Evolutionary conservation across 2,329 filamentous ascomycete genomes (phyloP).

Genomic region (Aureobasidium melanogenum): DNA sequence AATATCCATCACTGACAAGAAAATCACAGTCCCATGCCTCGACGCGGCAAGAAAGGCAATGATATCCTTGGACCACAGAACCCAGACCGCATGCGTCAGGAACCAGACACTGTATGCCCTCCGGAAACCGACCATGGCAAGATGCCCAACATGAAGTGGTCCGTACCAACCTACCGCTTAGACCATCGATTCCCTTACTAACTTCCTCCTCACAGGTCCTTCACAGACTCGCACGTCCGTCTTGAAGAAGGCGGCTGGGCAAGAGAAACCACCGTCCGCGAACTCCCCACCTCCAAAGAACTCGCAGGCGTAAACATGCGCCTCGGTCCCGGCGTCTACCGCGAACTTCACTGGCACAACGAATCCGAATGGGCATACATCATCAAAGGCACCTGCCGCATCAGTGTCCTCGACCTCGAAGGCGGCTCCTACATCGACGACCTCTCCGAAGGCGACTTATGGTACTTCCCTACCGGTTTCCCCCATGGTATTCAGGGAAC

Average conservation of each 20-base stretch:
- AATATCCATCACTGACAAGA: background rate
- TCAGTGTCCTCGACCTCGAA: slow-evolving; percentile 66
- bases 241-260: slow-evolving; percentile 68
- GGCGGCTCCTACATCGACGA: slow-evolving; percentile 72
- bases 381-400: slow-evolving; percentile 50
- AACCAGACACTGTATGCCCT: slow-evolving; percentile 62
- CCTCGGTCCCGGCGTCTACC: slow-evolving; percentile 61
- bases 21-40: slow-evolving; percentile 46
- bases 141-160: slow-evolving; percentile 63
- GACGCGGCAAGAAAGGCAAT: slow-evolving; percentile 54
- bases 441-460: slow-evolving; percentile 65
- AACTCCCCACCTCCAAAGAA: slow-evolving; percentile 57
- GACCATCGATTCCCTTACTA: background rate
- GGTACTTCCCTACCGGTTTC: slow-evolving; percentile 72
- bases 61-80: slow-evolving; percentile 64
- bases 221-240: slow-evolving; percentile 38
- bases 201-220: slow-evolving; percentile 23
- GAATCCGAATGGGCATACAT: slow-evolving; percentile 40
- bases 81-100: slow-evolving; percentile 56
- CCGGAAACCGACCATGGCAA: slow-evolving; percentile 65
- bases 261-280: slow-evolving; percentile 59
- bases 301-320: slow-evolving; percentile 73
- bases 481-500: slow-evolving; percentile 71
- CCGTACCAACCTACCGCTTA: background rate
- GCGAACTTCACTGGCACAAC: slow-evolving; percentile 74